Base-by-base conservation (phyloP, 2,329 filamentous ascomycete species). In the Aspergillus sp. region DNA sequence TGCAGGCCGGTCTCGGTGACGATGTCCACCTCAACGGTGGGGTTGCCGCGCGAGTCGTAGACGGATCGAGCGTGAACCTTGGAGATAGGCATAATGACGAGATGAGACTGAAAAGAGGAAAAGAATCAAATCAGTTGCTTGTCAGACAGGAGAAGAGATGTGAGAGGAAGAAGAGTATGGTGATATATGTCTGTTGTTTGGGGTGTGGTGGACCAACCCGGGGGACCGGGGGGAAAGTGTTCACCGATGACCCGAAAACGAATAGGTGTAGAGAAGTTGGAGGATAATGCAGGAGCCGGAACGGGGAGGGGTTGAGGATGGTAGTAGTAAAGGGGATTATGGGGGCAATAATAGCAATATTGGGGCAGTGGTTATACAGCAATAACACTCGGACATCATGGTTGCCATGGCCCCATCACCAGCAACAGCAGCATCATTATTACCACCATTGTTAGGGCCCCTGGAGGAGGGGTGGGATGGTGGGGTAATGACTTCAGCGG, bases 41-140 rank as follows among this genome's bases (percentile, higher is more conserved):
- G 93, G 84, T 98, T 98, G 71, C 82, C 82, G 60, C 93, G 91
- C 72, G 93, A 97, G 82, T 98, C 93, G 82, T 91, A 98, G 78
- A 98, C 89, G 67, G 85, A 90, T 70, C 93, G 86, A 68, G 86
- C 87, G 81, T 90, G 86, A 69, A 93, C 81, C 80, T 90, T 91
- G 73, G 83, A 82, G 74, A 93, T 88, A 66, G 86, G 77, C 93
- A 98, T 98, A 59, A 69, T 90, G 62, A 45, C 45, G 51, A 55
- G 50, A 58, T 64, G 55, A 52, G 51, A 52, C 55, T 57, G 49
- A 51, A 42, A 43, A 43, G 41, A 33, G 32, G 38, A 48, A 45
- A 44, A 40, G 51, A 50, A 57, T 33, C 38, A 44, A 48, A 29
- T 53, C 39, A 33, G 43, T 41, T 29, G 50, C 36, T 42, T 46